Evolutionary conservation across 306 rosid genomes (phyloP).

Genomic region (Heteromeles arbutifolia): DNA sequence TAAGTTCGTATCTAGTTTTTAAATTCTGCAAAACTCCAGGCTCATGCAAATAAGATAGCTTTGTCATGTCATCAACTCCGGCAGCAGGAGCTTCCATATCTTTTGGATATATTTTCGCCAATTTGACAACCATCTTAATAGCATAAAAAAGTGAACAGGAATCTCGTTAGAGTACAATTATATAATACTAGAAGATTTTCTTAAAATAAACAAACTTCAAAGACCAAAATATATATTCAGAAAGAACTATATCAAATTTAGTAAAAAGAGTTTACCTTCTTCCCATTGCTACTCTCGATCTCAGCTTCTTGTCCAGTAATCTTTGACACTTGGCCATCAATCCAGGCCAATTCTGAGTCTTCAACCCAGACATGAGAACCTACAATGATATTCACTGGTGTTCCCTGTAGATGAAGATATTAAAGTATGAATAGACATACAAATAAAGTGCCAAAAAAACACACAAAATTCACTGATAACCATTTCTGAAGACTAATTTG

Average conservation of each 20-base stretch:
- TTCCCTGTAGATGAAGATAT: conserved; percentile 58
- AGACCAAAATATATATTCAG: not conserved
- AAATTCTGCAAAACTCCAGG: conserved; percentile 95
- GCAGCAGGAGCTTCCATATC: conserved; percentile 92
- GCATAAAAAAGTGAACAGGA: conserved; percentile 14
- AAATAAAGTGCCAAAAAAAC: not conserved
- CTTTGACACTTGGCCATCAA: conserved; percentile 73
- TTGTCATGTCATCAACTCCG: conserved; percentile 99
- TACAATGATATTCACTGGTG: conserved; percentile 77
- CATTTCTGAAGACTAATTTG: not conserved
- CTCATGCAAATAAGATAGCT: conserved; percentile 93
- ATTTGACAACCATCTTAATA: conserved; percentile 54
- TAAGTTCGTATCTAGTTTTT: conserved; percentile 82
- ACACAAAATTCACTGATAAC: not conserved
- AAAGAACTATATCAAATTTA: too few relatives aligned
- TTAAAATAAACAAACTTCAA: not conserved
- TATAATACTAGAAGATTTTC: not conserved
- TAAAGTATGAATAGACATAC: conserved; percentile 7
- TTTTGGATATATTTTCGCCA: conserved; percentile 73
- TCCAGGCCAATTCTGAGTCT: conserved; percentile 65
- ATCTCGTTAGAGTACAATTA: not conserved
- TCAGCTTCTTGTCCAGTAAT: conserved; percentile 72
- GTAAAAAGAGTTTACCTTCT: conserved; percentile 36
- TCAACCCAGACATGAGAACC: conserved; percentile 95
- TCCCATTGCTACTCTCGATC: conserved; percentile 54